These are phyloP conservation scores for Debaryomyces sp. DNA, from an alignment of 1,139 yeast genomes.

Conservation along the genomic window DNA sequence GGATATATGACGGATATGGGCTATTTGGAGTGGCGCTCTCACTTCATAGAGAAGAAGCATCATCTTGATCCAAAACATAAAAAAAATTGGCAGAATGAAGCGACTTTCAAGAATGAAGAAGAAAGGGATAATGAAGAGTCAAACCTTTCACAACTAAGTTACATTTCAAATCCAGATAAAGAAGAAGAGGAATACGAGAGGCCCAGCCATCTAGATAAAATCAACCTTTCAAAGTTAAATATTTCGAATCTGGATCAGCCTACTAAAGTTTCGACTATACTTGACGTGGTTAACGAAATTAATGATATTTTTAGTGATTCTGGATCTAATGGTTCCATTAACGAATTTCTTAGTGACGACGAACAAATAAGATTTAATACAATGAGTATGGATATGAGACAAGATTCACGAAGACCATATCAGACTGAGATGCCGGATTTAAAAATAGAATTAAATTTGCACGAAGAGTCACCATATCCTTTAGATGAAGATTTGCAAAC, in stretches of 20 bases:
- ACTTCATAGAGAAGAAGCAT: slow-evolving; percentile 28
- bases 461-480: not conserved
- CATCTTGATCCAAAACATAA: slow-evolving; percentile 15
- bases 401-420: not conserved
- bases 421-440: slow-evolving; percentile 2
- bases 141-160: not conserved
- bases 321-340: slow-evolving; percentile 11
- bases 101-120: not conserved
- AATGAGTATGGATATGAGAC: not conserved
- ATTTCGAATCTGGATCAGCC: not conserved
- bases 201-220: not conserved
- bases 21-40: slow-evolving; percentile 35
- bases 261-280: not conserved
- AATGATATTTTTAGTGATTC: slow-evolving; percentile 19
- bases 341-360: slow-evolving; percentile 9
- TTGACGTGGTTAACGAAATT: slow-evolving; percentile 10
- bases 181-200: not conserved
- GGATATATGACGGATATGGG: slow-evolving; percentile 43
- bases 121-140: not conserved
- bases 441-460: not conserved
- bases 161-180: not conserved
- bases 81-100: not conserved
- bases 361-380: slow-evolving; percentile 21
- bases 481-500: slow-evolving; percentile 4
- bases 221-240: not conserved